Percentiles rank a stretch among this genome's conserved stretches.
These are phyloP conservation scores for Garcia nutans DNA, from an alignment of 345 rosid species.

Conservation along the genomic window DNA sequence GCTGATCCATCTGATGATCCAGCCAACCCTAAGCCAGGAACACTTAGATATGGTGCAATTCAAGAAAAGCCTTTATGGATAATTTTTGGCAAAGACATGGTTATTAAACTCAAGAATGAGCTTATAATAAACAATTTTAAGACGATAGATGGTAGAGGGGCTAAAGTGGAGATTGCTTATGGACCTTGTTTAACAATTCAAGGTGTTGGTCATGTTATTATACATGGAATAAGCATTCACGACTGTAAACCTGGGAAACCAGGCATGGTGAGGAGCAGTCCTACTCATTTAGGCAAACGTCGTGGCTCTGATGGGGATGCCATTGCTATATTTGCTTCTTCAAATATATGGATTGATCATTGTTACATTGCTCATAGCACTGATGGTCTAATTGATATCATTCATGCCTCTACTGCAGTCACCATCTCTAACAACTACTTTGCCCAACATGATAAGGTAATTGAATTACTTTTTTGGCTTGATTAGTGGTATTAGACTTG, in stretches of 20 bases:
- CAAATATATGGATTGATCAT: slow-evolving; percentile 30
- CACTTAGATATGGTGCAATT: slow-evolving; percentile 25
- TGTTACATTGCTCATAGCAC: slow-evolving; percentile 26
- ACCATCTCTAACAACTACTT: slow-evolving; percentile 31
- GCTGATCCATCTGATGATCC: slow-evolving; percentile 21
- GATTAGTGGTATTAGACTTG: too few relatives aligned
- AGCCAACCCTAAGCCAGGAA: slow-evolving; percentile 21
- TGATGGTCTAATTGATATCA: slow-evolving; percentile 32
- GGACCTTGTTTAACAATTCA: slow-evolving; percentile 29
- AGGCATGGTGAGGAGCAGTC: slow-evolving; percentile 23
- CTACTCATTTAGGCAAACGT: slow-evolving; percentile 20
- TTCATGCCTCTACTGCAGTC: slow-evolving; percentile 27
- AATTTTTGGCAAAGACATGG: slow-evolving; percentile 22
- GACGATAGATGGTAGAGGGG: slow-evolving; percentile 35
- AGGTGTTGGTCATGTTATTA: slow-evolving; percentile 25
- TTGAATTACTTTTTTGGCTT: too few relatives aligned
- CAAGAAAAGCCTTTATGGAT: slow-evolving; percentile 29
- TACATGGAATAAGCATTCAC: slow-evolving; percentile 30
- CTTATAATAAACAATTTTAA: slow-evolving; percentile 27
- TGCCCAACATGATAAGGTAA: slow-evolving; percentile 23
- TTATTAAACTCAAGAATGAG: slow-evolving; percentile 15
- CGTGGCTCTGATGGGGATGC: slow-evolving; percentile 23
- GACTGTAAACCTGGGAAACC: slow-evolving; percentile 22
- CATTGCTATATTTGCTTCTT: slow-evolving; percentile 24
- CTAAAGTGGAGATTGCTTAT: slow-evolving; percentile 23